phyloP scores from a whole-genome alignment of 1,284 basidiomycete genomes.

The Microbotryum silenes-acaulis region DNA sequence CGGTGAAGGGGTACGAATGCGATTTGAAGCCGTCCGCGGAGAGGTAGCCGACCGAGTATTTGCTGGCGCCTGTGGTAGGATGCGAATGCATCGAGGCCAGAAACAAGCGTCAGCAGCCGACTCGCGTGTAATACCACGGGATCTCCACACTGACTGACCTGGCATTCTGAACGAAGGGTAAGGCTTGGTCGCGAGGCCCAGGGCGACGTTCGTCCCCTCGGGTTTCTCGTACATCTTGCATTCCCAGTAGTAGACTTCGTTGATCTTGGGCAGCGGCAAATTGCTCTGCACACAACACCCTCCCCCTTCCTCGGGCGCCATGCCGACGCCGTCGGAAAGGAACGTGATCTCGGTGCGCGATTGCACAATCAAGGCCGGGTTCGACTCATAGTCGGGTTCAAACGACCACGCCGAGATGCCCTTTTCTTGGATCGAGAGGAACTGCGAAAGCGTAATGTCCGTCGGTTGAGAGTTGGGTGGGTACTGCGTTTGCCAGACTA shows the following conservation, averaged over 20 bases:
- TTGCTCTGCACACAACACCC: constrained; percentile 91
- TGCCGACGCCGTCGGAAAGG: constrained; percentile 81
- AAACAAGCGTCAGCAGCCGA: no score
- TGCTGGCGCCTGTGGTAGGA: constrained; percentile 55
- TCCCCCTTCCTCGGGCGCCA: constrained; percentile 46
- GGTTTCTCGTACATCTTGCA: constrained; percentile 96
- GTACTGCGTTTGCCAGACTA: constrained; percentile 84
- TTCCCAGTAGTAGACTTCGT: constrained; percentile 97
- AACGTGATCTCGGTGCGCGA: constrained; percentile 92
- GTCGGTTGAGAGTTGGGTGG: constrained; percentile 86
- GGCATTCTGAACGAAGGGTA: constrained; percentile 88
- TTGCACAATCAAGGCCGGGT: constrained; percentile 74
- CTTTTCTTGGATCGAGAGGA: constrained; percentile 94
- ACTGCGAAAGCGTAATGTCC: constrained; percentile 92
- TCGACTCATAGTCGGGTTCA: constrained; percentile 90
- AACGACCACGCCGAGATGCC: constrained; percentile 96
- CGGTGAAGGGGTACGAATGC: constrained; percentile 92
- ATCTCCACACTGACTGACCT: constrained; percentile 22
- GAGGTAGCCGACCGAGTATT: constrained; percentile 92
- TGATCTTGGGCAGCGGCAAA: constrained; percentile 83
- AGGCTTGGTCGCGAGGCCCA: constrained; percentile 89
- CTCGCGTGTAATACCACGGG: no score
- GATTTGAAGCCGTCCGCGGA: constrained; percentile 89
- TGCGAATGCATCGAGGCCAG: not conserved
- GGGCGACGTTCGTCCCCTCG: constrained; percentile 66